phyloP scores from a whole-genome alignment of 108 stramenopile genomes.

The Cyclotella distinguenda region DNA sequence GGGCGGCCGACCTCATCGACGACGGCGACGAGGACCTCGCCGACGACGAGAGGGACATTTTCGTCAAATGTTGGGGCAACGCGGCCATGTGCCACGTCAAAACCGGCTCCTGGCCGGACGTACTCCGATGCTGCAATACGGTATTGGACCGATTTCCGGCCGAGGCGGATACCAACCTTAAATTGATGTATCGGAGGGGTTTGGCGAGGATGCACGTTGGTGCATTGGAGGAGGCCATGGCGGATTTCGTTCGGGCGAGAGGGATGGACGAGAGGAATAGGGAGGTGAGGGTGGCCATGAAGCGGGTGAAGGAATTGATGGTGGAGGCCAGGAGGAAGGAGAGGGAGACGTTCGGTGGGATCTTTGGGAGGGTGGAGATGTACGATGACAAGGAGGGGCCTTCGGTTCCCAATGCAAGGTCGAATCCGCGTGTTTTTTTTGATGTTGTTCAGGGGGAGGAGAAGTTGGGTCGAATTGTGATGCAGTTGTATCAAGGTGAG shows the following conservation, averaged over 20 bases:
- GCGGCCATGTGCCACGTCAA: constrained; percentile 93
- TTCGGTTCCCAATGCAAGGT: constrained; percentile 67
- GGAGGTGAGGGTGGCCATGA: constrained; percentile 84
- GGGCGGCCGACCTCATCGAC: constrained; percentile 76
- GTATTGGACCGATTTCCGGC: constrained; percentile 75
- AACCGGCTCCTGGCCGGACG: constrained; percentile 75
- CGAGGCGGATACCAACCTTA: constrained; percentile 77
- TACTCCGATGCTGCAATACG: constrained; percentile 67
- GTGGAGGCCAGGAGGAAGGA: constrained; percentile 83
- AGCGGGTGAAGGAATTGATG: constrained; percentile 67
- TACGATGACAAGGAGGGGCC: constrained; percentile 93
- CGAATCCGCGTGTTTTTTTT: constrained; percentile 92
- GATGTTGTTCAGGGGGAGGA: constrained; percentile 88
- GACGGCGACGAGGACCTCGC: constrained; percentile 75
- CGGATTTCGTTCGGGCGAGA: constrained; percentile 88
- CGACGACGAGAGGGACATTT: constrained; percentile 68
- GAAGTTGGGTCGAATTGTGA: constrained; percentile 74
- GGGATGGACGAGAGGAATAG: constrained; percentile 89
- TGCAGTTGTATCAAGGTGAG: constrained; percentile 78
- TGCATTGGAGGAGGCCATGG: constrained; percentile 87
- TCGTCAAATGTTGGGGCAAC: constrained; percentile 81
- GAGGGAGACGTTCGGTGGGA: constrained; percentile 86
- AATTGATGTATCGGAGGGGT: constrained; percentile 87
- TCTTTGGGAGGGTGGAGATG: constrained; percentile 86
- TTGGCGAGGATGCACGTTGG: constrained; percentile 83